Evolutionary conservation across 2,329 filamentous ascomycete genomes (phyloP), one percentile per base, ranked within the genome.

Genomic region (Pestalotiopsis sp.): DNA sequence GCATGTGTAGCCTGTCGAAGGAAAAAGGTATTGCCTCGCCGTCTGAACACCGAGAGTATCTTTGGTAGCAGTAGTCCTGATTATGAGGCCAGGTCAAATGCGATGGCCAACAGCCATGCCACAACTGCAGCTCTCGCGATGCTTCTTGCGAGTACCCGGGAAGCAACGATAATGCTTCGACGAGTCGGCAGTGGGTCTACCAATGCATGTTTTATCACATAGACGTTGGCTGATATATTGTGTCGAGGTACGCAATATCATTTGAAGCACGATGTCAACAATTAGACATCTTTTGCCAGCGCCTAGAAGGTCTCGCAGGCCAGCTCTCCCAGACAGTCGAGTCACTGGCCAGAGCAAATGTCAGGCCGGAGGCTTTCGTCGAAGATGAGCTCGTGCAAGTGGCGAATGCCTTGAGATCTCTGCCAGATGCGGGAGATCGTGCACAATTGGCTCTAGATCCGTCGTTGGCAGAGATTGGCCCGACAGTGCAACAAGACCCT

Each of bases 121-220:
- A 66, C 39, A 56, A 66, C n/a, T 66, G 41, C 64, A 66, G 64
- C 49, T 66, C 64, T 12, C 27, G 64, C 4, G 65, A 61, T 49
- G 56, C 56, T 23, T 7, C 20, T 5, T 67, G 65, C n/a, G 65
- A 67, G 36, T 67, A 67, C 14, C 65, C 36, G 14, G 65, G 65
- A 14, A 67, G 65, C 13, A 67, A 67, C 20, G 65, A 61, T 23
- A 67, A 61, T 49, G 65, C 56, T 25, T 67, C 65, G 11, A 67
- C 65, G 11, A 67, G 56, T 61, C 65, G 56, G 17, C 65, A 66
- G 41, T 66, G 52, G 25, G 64, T 49, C 49, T 23, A 17, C 6
- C 17, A 20, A 25, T 65, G 20, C 14, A 17, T 17, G n/a, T 23
- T 25, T 20, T 17, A 27, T 11, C 52, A n/a, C 14, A 5, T n/a